These are phyloP conservation scores for Yarrowia keelungensis DNA, from an alignment of 805 yeast genomes.

Conservation along the genomic window DNA sequence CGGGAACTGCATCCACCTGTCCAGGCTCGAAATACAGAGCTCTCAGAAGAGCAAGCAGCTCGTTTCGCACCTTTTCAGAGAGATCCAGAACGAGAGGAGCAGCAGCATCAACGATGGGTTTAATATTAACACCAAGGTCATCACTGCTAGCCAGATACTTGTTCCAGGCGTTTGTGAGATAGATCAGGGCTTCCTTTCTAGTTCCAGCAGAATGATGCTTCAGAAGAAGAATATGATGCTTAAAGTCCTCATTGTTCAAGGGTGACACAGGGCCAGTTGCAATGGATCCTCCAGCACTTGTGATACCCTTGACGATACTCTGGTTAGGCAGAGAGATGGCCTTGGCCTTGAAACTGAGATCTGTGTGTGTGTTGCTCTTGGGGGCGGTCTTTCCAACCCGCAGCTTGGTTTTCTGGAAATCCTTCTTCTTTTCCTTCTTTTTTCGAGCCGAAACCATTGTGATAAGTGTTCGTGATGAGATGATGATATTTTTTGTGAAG, in stretches of 20 bases:
- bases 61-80: conserved; percentile 67
- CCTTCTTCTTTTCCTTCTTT: conserved; percentile 70
- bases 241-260: conserved; percentile 46
- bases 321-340: conserved; percentile 59
- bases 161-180: conserved; percentile 50
- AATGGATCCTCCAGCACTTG: neutral
- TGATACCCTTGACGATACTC: conserved; percentile 45
- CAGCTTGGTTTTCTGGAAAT: conserved; percentile 77
- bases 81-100: conserved; percentile 73
- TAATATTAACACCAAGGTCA: conserved; percentile 59
- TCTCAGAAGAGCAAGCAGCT: conserved; percentile 56
- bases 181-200: conserved; percentile 70
- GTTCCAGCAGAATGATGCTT: conserved; percentile 76
- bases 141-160: conserved; percentile 56
- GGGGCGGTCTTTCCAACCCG: conserved; percentile 85
- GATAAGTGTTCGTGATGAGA: conserved; percentile 5
- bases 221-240: conserved; percentile 69
- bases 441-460: conserved; percentile 53
- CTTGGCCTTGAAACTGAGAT: conserved; percentile 81
- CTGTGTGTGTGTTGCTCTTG: conserved; percentile 77
- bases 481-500: neutral
- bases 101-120: conserved; percentile 62
- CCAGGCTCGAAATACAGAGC: conserved; percentile 42
- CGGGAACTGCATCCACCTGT: conserved; percentile 20
- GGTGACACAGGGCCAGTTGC: conserved; percentile 5